A percentile compares a stretch with the other conserved stretches of the same genome.
These are phyloP conservation scores for Geum urbanum DNA, from an alignment of 306 rosid species.

Conservation along the genomic window DNA sequence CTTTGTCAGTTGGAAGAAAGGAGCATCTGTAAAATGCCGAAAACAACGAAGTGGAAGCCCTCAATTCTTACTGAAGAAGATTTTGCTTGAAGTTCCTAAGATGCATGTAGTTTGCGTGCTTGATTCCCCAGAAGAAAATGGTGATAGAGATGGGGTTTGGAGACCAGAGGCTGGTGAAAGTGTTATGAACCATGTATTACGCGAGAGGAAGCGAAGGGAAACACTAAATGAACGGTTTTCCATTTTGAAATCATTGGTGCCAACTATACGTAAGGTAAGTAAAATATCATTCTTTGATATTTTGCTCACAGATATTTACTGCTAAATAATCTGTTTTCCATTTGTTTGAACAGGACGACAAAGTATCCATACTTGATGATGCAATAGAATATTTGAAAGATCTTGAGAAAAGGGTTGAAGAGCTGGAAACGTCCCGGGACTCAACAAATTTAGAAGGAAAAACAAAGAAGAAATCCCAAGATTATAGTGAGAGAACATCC, in stretches of 20 bases:
- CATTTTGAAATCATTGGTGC: slow-evolving; percentile 62
- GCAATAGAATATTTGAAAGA: slow-evolving; percentile 66
- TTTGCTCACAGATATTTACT: slow-evolving; percentile 1
- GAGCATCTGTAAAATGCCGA: slow-evolving; percentile 31
- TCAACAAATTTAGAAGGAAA: slow-evolving; percentile 35
- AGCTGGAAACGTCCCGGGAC: slow-evolving; percentile 47
- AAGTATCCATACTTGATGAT: slow-evolving; percentile 72
- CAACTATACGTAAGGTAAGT: slow-evolving; percentile 69
- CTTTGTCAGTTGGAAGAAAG: slow-evolving; percentile 53
- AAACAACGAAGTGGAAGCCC: slow-evolving; percentile 40
- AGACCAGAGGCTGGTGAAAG: slow-evolving; percentile 62
- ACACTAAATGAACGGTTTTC: slow-evolving; percentile 67
- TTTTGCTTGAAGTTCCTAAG: slow-evolving; percentile 68
- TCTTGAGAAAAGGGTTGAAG: slow-evolving; percentile 69
- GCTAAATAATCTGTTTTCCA: background rate
- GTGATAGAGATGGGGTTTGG: slow-evolving; percentile 41
- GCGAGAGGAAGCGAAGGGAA: slow-evolving; percentile 69
- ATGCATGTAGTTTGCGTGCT: slow-evolving; percentile 48
- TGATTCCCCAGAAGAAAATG: slow-evolving; percentile 55
- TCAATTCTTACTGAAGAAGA: slow-evolving; percentile 59
- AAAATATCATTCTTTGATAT: slow-evolving; percentile 7
- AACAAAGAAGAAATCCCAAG: slow-evolving; percentile 48
- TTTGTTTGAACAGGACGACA: slow-evolving; percentile 60
- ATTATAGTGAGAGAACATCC: slow-evolving; percentile 52
- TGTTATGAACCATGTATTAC: slow-evolving; percentile 55